Conservation (phyloP, 1,139 yeast genomes). For the Candida sanyaensis region DNA sequence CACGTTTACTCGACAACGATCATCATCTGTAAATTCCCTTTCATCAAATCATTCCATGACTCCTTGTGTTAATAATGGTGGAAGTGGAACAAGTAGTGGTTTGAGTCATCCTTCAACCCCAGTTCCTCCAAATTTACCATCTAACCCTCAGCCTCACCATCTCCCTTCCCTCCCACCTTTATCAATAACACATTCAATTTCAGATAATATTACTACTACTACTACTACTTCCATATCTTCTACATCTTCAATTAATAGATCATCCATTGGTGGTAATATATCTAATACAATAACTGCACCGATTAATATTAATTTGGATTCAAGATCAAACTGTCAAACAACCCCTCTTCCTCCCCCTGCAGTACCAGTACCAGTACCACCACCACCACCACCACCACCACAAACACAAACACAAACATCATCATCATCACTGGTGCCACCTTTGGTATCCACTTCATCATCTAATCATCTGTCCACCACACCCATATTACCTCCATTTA, state of each 20-base stretch:
- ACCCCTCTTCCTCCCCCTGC: too few relatives aligned
- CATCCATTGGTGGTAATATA: too few relatives aligned
- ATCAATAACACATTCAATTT: constrained; percentile 1
- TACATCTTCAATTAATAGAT: background rate
- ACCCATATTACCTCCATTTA: constrained; percentile 3
- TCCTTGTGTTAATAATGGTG: constrained; percentile 3
- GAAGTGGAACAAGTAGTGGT: constrained; percentile 1
- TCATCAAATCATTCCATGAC: constrained; percentile 26
- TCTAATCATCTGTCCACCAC: constrained; percentile 3
- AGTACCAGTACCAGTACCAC: too few relatives aligned
- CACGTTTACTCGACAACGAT: constrained; percentile 22
- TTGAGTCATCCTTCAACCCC: constrained; percentile 6
- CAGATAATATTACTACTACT: background rate
- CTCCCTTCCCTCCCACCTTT: constrained; percentile 5
- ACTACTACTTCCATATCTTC: background rate
- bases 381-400: too few relatives aligned
- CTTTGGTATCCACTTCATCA: constrained; percentile 2
- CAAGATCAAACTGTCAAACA: background rate
- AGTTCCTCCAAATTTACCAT: constrained; percentile 7
- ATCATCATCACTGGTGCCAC: background rate
- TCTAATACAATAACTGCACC: background rate
- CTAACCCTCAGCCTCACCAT: constrained; percentile 8
- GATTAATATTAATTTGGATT: background rate
- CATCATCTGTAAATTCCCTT: constrained; percentile 38
- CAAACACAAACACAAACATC: too few relatives aligned